A percentile compares a stretch with the other conserved stretches of the same genome.
phyloP scores from a whole-genome alignment of 2,329 filamentous ascomycete genomes.

The Ascochyta clinopodiicola region DNA sequence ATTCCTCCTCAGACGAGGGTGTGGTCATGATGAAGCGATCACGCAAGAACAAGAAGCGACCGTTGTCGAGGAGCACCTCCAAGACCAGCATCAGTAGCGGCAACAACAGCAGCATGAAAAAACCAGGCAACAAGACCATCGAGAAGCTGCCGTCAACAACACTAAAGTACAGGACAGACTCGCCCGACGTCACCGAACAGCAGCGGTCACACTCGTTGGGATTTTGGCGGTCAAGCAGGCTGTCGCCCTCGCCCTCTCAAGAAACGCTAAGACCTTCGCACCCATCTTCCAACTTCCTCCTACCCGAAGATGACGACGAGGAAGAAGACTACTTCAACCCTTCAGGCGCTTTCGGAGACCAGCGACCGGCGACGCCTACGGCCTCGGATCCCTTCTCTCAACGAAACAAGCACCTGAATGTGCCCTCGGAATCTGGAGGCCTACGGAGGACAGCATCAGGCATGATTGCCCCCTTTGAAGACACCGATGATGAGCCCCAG shows the following conservation, averaged over 20 bases:
- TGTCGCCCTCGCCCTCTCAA: conserved; percentile 79
- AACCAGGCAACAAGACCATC: conserved; percentile 77
- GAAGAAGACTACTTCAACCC: conserved; percentile 56
- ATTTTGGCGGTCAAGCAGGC: conserved; percentile 54
- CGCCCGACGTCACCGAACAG: conserved; percentile 70
- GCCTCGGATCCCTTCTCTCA: conserved; percentile 33
- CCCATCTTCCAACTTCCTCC: conserved; percentile 69
- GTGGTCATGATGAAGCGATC: conserved; percentile 82
- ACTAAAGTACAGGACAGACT: conserved; percentile 81
- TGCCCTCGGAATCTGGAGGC: conserved; percentile 51
- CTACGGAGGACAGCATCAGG: conserved; percentile 82
- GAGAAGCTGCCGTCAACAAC: conserved; percentile 87
- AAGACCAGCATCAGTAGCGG: conserved; percentile 59
- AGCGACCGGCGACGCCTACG: conserved; percentile 47
- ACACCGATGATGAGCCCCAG: conserved; percentile 68
- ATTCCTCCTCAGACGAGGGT: conserved; percentile 73
- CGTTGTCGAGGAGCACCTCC: conserved; percentile 62
- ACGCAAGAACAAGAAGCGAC: conserved; percentile 49
- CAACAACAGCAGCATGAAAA: conserved; percentile 54
- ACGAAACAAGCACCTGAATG: conserved; percentile 23
- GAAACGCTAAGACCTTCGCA: conserved; percentile 79
- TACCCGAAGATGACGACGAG: conserved; percentile 64
- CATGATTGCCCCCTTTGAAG: conserved; percentile 90
- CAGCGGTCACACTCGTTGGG: conserved; percentile 50
- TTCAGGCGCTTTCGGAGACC: conserved; percentile 43